Evolutionary conservation across 306 rosid species (phyloP).

Genomic region (Ormosia emarginata): DNA sequence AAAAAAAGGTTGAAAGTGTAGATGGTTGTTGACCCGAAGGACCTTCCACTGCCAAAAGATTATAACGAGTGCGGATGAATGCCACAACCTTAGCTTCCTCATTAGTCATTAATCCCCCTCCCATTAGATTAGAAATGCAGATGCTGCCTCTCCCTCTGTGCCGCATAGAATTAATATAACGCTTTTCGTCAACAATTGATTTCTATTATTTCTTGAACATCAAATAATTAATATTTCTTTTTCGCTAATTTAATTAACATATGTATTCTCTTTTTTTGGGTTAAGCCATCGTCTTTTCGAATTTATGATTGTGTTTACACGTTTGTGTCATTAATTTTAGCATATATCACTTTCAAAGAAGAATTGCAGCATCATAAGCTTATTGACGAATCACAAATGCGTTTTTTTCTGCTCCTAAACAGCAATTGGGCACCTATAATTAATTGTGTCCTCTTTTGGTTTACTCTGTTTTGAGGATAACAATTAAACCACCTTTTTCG

Average conservation of each 20-base stretch:
- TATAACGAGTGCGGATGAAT: not conserved
- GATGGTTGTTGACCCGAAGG: not conserved
- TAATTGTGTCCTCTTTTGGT: not conserved
- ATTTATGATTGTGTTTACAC: not conserved
- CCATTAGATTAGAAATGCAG: slow-evolving; percentile 22
- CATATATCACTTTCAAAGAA: not conserved
- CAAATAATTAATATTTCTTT: not conserved
- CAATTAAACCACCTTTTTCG: no score
- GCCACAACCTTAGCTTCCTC: not conserved
- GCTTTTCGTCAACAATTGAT: not conserved
- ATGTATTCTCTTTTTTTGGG: not conserved
- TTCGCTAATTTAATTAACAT: not conserved
- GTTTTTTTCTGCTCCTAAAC: not conserved
- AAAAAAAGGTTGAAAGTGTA: not conserved
- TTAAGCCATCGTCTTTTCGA: not conserved
- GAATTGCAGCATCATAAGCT: not conserved
- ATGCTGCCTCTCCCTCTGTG: not conserved
- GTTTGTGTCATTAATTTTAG: not conserved
- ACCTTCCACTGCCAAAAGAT: not conserved
- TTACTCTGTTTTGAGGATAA: not conserved
- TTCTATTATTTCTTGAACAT: not conserved
- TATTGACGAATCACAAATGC: not conserved
- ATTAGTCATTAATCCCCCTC: slow-evolving; percentile 7
- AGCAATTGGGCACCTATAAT: not conserved
- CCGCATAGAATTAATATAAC: not conserved